Conservation (phyloP, 2,329 filamentous ascomycete genomes). For the Teratosphaeria gauchensis region DNA sequence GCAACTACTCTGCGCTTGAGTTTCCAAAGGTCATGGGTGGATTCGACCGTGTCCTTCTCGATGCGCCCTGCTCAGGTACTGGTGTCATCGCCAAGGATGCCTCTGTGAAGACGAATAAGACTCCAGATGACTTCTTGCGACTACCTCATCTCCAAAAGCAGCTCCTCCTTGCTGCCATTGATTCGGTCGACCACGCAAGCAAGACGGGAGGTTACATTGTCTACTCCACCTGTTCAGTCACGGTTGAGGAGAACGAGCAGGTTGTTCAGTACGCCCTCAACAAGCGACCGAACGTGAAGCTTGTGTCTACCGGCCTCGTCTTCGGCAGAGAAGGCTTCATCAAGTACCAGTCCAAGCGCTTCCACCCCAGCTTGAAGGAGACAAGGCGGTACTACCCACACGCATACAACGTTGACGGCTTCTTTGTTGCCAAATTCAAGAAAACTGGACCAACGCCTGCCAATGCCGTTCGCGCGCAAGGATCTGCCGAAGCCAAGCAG, state of each 20-base stretch:
- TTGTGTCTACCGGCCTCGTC: slow-evolving; percentile 80
- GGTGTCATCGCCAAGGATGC: slow-evolving; percentile 97
- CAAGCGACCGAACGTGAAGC: slow-evolving; percentile 84
- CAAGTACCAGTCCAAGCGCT: slow-evolving; percentile 81
- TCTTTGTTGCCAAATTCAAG: slow-evolving; percentile 96
- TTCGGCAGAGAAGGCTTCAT: slow-evolving; percentile 93
- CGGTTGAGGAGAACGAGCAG: slow-evolving; percentile 85
- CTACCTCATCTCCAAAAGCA: slow-evolving; percentile 94
- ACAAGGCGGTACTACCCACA: slow-evolving; percentile 84
- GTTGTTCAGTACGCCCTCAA: slow-evolving; percentile 89
- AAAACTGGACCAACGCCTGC: slow-evolving; percentile 72
- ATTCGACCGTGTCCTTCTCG: slow-evolving; percentile 87
- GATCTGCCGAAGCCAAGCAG: slow-evolving; percentile 20
- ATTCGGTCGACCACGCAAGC: slow-evolving; percentile 82
- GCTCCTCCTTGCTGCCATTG: slow-evolving; percentile 82
- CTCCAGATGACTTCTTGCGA: slow-evolving; percentile 84
- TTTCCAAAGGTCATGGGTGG: slow-evolving; percentile 93
- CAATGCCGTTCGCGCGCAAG: slow-evolving; percentile 40
- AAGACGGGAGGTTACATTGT: slow-evolving; percentile 93
- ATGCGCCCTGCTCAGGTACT: slow-evolving; percentile 92
- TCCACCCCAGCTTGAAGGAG: slow-evolving; percentile 74
- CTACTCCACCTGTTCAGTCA: slow-evolving; percentile 94
- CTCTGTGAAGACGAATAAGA: slow-evolving; percentile 97
- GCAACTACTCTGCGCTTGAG: slow-evolving; percentile 87
- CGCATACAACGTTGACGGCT: slow-evolving; percentile 90